These are phyloP conservation scores for Epichloe hybrida DNA, from an alignment of 2,329 filamentous ascomycete species.

Conservation along the genomic window DNA sequence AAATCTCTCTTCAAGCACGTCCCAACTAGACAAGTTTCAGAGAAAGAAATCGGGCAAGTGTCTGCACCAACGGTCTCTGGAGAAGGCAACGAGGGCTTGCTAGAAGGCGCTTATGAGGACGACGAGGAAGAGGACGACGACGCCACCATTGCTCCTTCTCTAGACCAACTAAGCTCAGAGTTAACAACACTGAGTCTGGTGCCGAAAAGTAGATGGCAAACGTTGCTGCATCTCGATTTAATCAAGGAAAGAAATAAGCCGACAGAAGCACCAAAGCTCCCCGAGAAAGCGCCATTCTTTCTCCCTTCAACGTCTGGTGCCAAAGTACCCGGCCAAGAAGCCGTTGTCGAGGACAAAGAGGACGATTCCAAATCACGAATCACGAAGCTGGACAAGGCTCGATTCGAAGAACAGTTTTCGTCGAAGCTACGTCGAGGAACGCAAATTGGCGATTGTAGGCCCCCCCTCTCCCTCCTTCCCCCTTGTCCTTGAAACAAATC, in stretches of 20 bases:
- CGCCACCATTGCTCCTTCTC: constrained; percentile 36
- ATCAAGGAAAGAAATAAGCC: constrained; percentile 94
- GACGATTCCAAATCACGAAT: constrained; percentile 49
- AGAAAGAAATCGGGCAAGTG: constrained; percentile 55
- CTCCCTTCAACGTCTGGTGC: constrained; percentile 51
- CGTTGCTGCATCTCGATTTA: constrained; percentile 76
- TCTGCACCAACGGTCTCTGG: constrained; percentile 64
- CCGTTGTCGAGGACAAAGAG: constrained; percentile 19
- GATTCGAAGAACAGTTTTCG: constrained; percentile 45
- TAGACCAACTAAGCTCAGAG: constrained; percentile 69
- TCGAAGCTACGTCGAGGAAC: constrained; percentile 41
- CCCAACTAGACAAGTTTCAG: constrained; percentile 71
- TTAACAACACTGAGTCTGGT: constrained; percentile 84
- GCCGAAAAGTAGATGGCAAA: constrained; percentile 88
- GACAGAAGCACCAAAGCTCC: constrained; percentile 76
- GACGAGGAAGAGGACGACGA: constrained; percentile 38
- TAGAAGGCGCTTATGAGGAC: constrained; percentile 63
- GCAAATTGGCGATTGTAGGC: constrained; percentile 46
- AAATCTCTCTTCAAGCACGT: constrained; percentile 81
- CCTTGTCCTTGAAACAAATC: neutral
- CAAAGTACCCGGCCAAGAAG: constrained; percentile 24
- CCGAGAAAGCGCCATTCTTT: constrained; percentile 94
- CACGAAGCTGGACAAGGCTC: constrained; percentile 47
- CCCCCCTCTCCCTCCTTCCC: too few species aligned
- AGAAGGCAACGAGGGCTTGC: constrained; percentile 60